Evolutionary conservation across 2,329 filamentous ascomycete species (phyloP).

Genomic region (Orbilia oligospora): DNA sequence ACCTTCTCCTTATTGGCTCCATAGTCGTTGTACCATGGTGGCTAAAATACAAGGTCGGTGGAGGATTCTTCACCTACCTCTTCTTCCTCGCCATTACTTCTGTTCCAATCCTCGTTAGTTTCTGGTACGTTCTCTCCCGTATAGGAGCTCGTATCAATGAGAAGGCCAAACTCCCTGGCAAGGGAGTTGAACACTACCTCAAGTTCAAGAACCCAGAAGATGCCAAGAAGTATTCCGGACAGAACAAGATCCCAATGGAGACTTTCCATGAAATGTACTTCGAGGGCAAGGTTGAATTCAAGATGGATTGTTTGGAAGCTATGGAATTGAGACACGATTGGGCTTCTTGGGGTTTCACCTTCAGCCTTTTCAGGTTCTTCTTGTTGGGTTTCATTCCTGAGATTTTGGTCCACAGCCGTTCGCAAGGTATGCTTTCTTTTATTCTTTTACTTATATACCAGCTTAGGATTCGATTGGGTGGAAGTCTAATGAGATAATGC

Average conservation of each 20-base stretch:
- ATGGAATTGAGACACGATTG: conserved; percentile 97
- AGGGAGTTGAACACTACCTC: conserved; percentile 90
- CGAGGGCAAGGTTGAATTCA: conserved; percentile 93
- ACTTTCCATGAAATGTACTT: conserved; percentile 99
- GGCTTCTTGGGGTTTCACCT: conserved; percentile 93
- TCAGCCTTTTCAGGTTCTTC: conserved; percentile 88
- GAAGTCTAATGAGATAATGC: conserved; percentile 15
- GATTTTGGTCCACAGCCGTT: conserved; percentile 90
- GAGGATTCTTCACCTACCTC: conserved; percentile 87
- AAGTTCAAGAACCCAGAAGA: conserved; percentile 79
- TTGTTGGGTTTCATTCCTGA: conserved; percentile 89
- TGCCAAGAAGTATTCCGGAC: conserved; percentile 78
- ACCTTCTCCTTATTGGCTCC: conserved; percentile 79
- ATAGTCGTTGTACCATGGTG: conserved; percentile 82
- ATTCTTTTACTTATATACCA: not conserved
- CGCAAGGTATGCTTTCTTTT: conserved; percentile 75
- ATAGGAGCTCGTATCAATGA: conserved; percentile 92
- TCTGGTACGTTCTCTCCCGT: conserved; percentile 84
- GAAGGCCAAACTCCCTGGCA: conserved; percentile 87
- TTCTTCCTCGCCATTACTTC: conserved; percentile 86
- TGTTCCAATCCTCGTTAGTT: conserved; percentile 82
- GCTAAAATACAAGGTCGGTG: conserved; percentile 84
- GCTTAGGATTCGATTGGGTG: not conserved
- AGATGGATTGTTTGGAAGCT: conserved; percentile 88
- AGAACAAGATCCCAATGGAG: conserved; percentile 87